A percentile compares a stretch with the other conserved stretches of the same genome.
These are phyloP conservation scores for Lasiodiplodia sp. DNA, from an alignment of 2,329 filamentous ascomycete genomes.

Conservation along the genomic window DNA sequence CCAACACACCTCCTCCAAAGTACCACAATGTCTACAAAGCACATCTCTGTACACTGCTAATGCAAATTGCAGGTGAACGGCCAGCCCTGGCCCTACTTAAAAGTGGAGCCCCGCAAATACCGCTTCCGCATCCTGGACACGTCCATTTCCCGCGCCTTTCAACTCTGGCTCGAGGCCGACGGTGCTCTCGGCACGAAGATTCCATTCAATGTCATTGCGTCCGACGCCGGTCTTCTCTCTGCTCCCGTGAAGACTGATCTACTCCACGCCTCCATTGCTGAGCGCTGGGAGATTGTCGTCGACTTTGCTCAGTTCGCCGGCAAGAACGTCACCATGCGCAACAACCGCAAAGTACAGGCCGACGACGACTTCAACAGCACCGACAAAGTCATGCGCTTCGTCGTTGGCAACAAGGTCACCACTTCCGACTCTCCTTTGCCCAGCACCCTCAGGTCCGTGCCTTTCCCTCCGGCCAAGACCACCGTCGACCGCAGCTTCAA, in stretches of 20 bases:
- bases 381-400: constrained; percentile 49
- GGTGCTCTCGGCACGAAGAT: constrained; percentile 45
- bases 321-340: constrained; percentile 57
- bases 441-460: constrained; percentile 37
- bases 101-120: constrained; percentile 68
- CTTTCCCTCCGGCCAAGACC: constrained; percentile 36
- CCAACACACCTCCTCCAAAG: too few relatives aligned
- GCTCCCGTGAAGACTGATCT: constrained; percentile 52
- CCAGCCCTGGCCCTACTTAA: constrained; percentile 65
- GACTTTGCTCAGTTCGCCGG: constrained; percentile 61
- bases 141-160: constrained; percentile 57
- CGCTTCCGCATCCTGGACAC: constrained; percentile 63
- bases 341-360: constrained; percentile 52
- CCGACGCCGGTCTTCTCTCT: constrained; percentile 61
- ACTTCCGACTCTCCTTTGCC: constrained; percentile 39
- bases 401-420: constrained; percentile 50
- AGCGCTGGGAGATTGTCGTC: constrained; percentile 65
- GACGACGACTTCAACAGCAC: constrained; percentile 60
- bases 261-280: constrained; percentile 62
- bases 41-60: background rate
- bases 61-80: constrained; percentile 53
- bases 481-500: constrained; percentile 43
- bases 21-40: too few relatives aligned
- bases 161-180: constrained; percentile 54
- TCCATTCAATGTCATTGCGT: constrained; percentile 62